Conservation (phyloP, 129 eudicot species). For the Arctium lappa region DNA sequence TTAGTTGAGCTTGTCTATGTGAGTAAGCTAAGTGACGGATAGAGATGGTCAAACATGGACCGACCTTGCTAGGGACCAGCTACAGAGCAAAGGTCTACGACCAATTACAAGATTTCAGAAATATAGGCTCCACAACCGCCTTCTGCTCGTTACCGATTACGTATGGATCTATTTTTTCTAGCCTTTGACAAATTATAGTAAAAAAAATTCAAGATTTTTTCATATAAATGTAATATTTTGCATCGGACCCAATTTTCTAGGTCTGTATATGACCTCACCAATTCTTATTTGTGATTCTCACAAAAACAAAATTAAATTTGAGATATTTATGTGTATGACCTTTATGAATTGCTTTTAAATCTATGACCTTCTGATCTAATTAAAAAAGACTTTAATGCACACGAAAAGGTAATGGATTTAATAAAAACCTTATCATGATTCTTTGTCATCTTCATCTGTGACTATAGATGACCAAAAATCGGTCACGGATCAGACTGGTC, state of each 20-base stretch:
- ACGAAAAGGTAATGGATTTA: neutral
- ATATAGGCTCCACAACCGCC: neutral
- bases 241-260: no score
- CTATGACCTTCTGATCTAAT: neutral
- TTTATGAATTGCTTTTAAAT: no score
- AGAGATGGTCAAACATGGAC: neutral
- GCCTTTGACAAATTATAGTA: neutral
- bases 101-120: neutral
- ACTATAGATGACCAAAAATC: neutral
- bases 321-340: no score
- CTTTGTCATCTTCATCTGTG: neutral
- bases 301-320: neutral
- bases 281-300: neutral
- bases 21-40: neutral
- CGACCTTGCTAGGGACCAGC: neutral
- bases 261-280: neutral
- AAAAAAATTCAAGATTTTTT: neutral
- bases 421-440: neutral
- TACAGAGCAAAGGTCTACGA: no score
- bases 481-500: neutral
- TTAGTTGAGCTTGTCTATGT: neutral
- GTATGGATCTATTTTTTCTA: neutral
- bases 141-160: neutral
- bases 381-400: neutral
- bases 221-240: no score